Percentiles rank a stretch among this genome's conserved stretches.
These are phyloP conservation scores for Geotrichum europaeum DNA, from an alignment of 1,139 yeast species.

Conservation along the genomic window DNA sequence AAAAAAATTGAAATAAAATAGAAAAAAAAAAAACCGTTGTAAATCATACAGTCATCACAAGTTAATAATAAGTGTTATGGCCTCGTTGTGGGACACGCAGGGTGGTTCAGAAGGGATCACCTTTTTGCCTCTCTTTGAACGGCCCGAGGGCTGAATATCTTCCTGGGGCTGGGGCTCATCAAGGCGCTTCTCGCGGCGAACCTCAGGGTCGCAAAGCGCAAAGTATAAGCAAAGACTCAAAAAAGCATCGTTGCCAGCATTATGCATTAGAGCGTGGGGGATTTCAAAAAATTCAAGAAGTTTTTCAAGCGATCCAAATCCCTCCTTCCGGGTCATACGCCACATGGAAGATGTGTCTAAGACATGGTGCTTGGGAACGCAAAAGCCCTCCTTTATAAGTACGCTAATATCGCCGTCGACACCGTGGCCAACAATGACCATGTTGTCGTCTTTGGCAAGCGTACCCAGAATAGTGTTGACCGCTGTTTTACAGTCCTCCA, in stretches of 20 bases:
- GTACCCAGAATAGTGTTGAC: constrained; percentile 16
- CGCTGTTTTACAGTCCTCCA: constrained; percentile 19
- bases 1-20: no score
- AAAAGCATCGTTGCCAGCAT: constrained; percentile 82
- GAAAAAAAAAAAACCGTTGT: background rate
- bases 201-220: constrained; percentile 49
- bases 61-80: background rate
- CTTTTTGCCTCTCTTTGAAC: background rate
- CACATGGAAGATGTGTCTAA: constrained; percentile 54
- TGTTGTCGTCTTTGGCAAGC: constrained; percentile 22
- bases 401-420: constrained; percentile 56
- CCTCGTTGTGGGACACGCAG: background rate
- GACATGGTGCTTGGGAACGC: constrained; percentile 38
- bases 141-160: background rate
- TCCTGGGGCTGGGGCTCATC: constrained; percentile 23
- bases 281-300: constrained; percentile 48
- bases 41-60: background rate
- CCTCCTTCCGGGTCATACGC: constrained; percentile 28
- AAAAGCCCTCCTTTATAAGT: constrained; percentile 45
- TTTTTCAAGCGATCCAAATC: constrained; percentile 47
- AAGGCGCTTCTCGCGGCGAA: constrained; percentile 34
- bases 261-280: constrained; percentile 62
- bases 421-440: constrained; percentile 62
- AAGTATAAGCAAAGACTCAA: constrained; percentile 54
- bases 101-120: background rate